Evolutionary conservation across 2,329 filamentous ascomycete genomes (phyloP).

Genomic region (Cercospora sojina): DNA sequence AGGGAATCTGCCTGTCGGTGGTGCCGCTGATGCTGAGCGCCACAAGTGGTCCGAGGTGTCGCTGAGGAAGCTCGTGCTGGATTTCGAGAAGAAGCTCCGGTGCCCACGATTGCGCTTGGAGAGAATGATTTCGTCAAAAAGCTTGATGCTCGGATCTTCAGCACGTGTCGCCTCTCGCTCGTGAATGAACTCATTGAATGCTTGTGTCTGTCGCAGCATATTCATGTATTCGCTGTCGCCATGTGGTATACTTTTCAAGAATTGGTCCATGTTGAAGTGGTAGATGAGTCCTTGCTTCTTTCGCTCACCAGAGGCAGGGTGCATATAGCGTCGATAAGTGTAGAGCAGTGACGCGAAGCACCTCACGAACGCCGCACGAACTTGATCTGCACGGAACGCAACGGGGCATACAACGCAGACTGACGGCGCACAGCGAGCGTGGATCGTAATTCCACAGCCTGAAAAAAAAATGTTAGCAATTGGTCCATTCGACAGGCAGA

Average conservation of each 20-base stretch:
- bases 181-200: slow-evolving; percentile 71
- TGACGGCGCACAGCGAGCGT: slow-evolving; percentile 59
- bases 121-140: slow-evolving; percentile 82
- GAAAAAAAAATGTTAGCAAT: slow-evolving; percentile 24
- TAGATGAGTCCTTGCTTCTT: slow-evolving; percentile 63
- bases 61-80: slow-evolving; percentile 61
- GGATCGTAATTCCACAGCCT: slow-evolving; percentile 58
- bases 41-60: slow-evolving; percentile 78
- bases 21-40: slow-evolving; percentile 63
- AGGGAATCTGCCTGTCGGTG: slow-evolving; percentile 55
- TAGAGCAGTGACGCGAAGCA: slow-evolving; percentile 69
- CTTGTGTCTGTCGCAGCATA: slow-evolving; percentile 64
- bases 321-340: slow-evolving; percentile 65
- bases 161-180: slow-evolving; percentile 66
- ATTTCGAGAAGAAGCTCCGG: slow-evolving; percentile 63
- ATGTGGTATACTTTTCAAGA: slow-evolving; percentile 61
- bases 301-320: slow-evolving; percentile 59
- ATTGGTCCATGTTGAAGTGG: slow-evolving; percentile 66
- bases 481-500: neutral
- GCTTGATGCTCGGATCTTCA: slow-evolving; percentile 64
- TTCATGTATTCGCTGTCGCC: slow-evolving; percentile 65
- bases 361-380: slow-evolving; percentile 66
- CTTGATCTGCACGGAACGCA: slow-evolving; percentile 63
- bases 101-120: slow-evolving; percentile 72
- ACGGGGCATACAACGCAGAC: slow-evolving; percentile 66